These are phyloP conservation scores for Cyclotella kingstonii DNA, from an alignment of 108 stramenopile species.

Conservation along the genomic window DNA sequence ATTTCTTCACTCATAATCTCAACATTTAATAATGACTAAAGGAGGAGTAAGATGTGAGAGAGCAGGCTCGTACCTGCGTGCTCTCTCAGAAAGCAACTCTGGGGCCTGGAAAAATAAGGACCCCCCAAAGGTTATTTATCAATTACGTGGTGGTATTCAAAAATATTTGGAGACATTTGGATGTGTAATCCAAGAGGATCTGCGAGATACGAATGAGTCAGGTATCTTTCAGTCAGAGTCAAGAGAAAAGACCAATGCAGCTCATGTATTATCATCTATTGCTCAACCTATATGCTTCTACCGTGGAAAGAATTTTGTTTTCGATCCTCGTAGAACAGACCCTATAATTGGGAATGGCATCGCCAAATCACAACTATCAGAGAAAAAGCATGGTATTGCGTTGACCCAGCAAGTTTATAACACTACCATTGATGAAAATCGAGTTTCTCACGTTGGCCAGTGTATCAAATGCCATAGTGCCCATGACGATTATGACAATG, in stretches of 20 bases:
- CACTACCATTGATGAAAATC: not conserved
- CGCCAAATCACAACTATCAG: constrained; percentile 20
- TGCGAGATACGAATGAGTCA: not conserved
- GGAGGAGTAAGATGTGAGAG: constrained; percentile 85
- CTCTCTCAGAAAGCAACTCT: constrained; percentile 45
- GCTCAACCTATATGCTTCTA: constrained; percentile 43
- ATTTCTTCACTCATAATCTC: not conserved
- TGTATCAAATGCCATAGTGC: constrained; percentile 63
- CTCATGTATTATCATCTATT: not conserved
- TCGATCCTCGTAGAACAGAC: constrained; percentile 74
- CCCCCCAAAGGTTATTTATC: constrained; percentile 53
- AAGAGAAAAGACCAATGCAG: not conserved
- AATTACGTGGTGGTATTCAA: constrained; percentile 82
- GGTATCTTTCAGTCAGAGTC: not conserved
- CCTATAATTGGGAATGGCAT: constrained; percentile 41
- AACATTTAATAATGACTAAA: too few relatives aligned
- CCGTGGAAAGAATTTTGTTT: constrained; percentile 87
- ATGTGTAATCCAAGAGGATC: not conserved
- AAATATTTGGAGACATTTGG: constrained; percentile 59
- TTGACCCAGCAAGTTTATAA: constrained; percentile 16
- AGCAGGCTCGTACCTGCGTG: constrained; percentile 64
- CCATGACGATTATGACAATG: constrained; percentile 90
- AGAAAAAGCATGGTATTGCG: too few relatives aligned
- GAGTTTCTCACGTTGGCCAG: constrained; percentile 43
- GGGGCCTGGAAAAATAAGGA: constrained; percentile 45